A percentile compares a stretch with the other conserved stretches of the same genome.
These are phyloP conservation scores for Echites panduratus DNA, from an alignment of 257 asterid genomes.

Conservation along the genomic window DNA sequence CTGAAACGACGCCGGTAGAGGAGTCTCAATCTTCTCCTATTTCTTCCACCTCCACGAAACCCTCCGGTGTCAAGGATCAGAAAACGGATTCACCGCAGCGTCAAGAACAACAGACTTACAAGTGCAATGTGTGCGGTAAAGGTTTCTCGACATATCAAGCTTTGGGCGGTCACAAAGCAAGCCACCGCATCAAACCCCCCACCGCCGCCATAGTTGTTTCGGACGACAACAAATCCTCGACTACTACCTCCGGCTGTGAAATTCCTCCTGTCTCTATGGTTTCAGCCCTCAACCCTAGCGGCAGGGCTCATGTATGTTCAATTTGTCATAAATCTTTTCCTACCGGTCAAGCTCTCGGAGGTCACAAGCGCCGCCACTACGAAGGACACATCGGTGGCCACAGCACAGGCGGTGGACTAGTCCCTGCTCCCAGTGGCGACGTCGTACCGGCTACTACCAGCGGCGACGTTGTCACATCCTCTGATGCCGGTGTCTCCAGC, in stretches of 20 bases:
- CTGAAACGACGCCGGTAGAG: background rate
- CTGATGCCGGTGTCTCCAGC: slow-evolving; percentile 18
- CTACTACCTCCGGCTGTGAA: slow-evolving; percentile 13
- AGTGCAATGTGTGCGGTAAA: slow-evolving; percentile 60
- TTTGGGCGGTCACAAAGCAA: slow-evolving; percentile 92
- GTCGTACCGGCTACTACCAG: too few species aligned
- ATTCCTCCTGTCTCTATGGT: slow-evolving; percentile 4
- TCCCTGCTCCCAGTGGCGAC: slow-evolving; percentile 12
- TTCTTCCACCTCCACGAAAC: background rate
- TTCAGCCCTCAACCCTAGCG: slow-evolving; percentile 47
- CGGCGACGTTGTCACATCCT: slow-evolving; percentile 22
- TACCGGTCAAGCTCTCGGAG: slow-evolving; percentile 91
- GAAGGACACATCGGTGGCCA: slow-evolving; percentile 51
- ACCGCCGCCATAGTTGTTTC: too few species aligned
- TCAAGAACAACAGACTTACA: slow-evolving; percentile 22
- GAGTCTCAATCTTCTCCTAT: background rate
- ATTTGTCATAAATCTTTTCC: slow-evolving; percentile 60
- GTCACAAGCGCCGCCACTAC: slow-evolving; percentile 92
- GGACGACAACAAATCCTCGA: slow-evolving; percentile 28
- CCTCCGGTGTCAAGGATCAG: background rate
- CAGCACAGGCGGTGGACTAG: background rate
- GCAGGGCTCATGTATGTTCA: slow-evolving; percentile 65
- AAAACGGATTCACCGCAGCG: background rate
- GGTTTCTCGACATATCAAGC: slow-evolving; percentile 70
- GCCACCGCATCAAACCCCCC: slow-evolving; percentile 52